These are phyloP conservation scores for Pyracantha coccinea DNA, from an alignment of 331 rosid genomes.

Conservation along the genomic window DNA sequence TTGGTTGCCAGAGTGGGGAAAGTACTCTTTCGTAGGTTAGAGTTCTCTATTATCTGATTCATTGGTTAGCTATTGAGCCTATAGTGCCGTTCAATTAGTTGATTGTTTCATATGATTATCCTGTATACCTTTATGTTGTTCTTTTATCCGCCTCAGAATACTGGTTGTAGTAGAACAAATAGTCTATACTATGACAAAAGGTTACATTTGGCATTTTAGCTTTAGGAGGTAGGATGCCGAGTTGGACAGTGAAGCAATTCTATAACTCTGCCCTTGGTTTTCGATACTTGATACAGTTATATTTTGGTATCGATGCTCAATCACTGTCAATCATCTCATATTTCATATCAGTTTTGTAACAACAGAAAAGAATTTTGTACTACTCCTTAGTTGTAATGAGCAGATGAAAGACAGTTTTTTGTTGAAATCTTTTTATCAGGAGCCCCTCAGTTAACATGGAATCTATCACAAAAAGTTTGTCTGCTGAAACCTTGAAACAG, in stretches of 20 bases:
- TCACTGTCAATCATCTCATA: not conserved
- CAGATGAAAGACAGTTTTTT: not conserved
- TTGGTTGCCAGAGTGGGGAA: conserved; percentile 43
- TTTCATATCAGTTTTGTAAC: not conserved
- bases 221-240: not conserved
- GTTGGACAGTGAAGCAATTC: not conserved
- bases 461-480: not conserved
- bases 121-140: not conserved
- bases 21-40: conserved; percentile 32
- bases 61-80: not conserved
- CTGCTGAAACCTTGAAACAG: conserved; percentile 13
- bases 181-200: not conserved
- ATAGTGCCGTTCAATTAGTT: not conserved
- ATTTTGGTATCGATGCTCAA: not conserved
- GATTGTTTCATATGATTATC: not conserved
- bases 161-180: not conserved
- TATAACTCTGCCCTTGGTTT: not conserved
- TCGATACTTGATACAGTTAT: not conserved
- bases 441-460: conserved; percentile 20
- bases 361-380: no score
- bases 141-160: not conserved
- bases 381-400: not conserved
- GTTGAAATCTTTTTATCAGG: conserved; percentile 20
- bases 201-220: not conserved
- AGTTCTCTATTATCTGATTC: not conserved